phyloP scores from a whole-genome alignment of 257 asterid species.

The Salvia miltiorrhiza region DNA sequence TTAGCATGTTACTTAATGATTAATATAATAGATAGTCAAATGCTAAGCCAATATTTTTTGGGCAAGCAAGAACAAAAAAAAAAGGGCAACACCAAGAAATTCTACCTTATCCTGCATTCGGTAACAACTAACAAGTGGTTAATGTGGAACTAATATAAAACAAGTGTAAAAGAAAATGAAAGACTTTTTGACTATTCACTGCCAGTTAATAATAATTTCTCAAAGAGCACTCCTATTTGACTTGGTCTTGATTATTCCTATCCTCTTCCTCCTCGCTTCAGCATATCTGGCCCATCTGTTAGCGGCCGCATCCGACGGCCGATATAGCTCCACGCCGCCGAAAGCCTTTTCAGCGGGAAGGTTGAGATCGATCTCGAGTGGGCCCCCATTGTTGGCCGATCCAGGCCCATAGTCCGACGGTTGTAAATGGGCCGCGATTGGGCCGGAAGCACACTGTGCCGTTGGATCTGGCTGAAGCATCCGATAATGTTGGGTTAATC shows the following conservation, averaged over 20 bases:
- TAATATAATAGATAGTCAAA: too few relatives aligned
- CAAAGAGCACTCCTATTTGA: slow-evolving; percentile 21
- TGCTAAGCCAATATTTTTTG: neutral
- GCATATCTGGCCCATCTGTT: slow-evolving; percentile 47
- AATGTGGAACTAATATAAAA: neutral
- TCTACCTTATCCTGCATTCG: neutral
- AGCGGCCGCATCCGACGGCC: slow-evolving; percentile 35
- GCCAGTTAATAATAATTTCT: neutral
- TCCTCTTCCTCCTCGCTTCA: slow-evolving; percentile 59
- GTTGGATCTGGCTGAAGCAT: slow-evolving; percentile 20
- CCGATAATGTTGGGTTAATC: neutral
- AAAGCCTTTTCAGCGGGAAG: slow-evolving; percentile 27
- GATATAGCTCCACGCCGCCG: slow-evolving; percentile 20
- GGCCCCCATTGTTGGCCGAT: slow-evolving; percentile 28
- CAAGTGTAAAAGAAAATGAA: neutral
- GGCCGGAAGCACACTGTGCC: slow-evolving; percentile 24
- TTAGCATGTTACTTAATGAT: too few relatives aligned
- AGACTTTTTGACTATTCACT: neutral
- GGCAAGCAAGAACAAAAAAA: neutral
- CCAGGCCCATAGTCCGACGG: slow-evolving; percentile 14
- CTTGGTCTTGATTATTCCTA: slow-evolving; percentile 31
- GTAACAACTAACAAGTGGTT: neutral
- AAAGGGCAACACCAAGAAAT: too few relatives aligned
- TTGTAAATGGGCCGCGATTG: slow-evolving; percentile 14
- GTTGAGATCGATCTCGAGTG: slow-evolving; percentile 38